Evolutionary conservation across 2,329 filamentous ascomycete species (phyloP), one percentile per base, ranked within the genome.

Genomic region (Mariannaea sp.): DNA sequence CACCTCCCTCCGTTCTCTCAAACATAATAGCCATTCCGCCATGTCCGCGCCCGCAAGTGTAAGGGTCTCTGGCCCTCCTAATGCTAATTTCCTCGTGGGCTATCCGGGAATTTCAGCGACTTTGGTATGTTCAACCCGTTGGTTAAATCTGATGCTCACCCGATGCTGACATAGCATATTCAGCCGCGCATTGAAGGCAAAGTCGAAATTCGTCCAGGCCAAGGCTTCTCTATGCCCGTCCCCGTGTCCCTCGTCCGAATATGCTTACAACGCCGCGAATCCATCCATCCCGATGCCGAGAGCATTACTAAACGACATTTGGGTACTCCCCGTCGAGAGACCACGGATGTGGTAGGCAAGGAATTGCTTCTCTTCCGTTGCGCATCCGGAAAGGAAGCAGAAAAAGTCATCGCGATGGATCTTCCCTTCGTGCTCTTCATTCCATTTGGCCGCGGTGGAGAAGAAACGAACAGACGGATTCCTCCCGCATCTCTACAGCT

Each of bases 41-140:
- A 66, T 66, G 64, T 55, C 64, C n/a, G 64, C 61, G 55, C 68
- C 70, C 53, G 72, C 72, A 59, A 73, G 68, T 75, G 94, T 99
- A 78, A 89, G 94, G 82, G 92, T 99, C 76, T 96, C 92, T 64
- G 94, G 94, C 71, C 92, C 92, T 71, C 92, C 94, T 66, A 99
- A 99, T 77, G 94, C 91, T 76, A 94, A 90, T 76, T 97, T 96
- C 71, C 82, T 97, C 61, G 91, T 97, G 65, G 94, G 94, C 66
- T 99, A 97, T 74, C 94, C 94, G 50, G 94, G 94, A 65, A 97
- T 99, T 74, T 97, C 93, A 50, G 94, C 94, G 68, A 99, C 94
- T 30, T 76, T 97, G 84, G 92, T 97, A 82, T 76, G 90, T 84
- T 39, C 14, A 53, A 38, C 50, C 52, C 39, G n/a, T 49, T 53